Percentiles rank a stretch among this genome's conserved stretches.
These are phyloP conservation scores for Coemansia sp. DNA, from an alignment of 192 early-diverging fungal genomes.

Conservation along the genomic window DNA sequence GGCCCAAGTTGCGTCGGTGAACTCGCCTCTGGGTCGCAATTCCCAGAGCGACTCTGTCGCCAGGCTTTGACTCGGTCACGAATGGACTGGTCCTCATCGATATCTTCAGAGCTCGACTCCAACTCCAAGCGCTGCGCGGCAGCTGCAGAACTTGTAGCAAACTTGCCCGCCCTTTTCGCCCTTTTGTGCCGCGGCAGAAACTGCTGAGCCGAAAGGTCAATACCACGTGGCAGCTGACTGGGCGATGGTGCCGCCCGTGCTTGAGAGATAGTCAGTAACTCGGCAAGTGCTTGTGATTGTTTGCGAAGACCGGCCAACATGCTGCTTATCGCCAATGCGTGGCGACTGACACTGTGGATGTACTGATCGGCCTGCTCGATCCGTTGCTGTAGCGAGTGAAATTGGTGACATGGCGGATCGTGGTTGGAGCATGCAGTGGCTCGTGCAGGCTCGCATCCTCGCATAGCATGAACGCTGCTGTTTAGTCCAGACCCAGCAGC, in stretches of 20 bases:
- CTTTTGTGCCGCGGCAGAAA: not conserved
- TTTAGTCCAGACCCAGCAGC: not conserved
- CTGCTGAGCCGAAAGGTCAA: not conserved
- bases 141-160: not conserved
- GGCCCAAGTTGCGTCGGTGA: not conserved
- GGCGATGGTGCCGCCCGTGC: conserved; percentile 14
- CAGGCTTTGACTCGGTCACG: not conserved
- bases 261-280: conserved; percentile 29
- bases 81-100: not conserved
- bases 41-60: not conserved
- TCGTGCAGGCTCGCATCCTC: not conserved
- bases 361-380: conserved; percentile 35
- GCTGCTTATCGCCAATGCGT: conserved; percentile 21
- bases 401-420: conserved; percentile 13
- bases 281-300: conserved; percentile 27
- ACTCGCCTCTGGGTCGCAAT: not conserved
- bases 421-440: conserved; percentile 3
- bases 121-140: not conserved
- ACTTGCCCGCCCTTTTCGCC: not conserved
- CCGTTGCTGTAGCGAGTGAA: conserved; percentile 27
- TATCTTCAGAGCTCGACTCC: not conserved
- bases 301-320: conserved; percentile 32
- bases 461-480: not conserved
- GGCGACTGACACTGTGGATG: conserved; percentile 22
- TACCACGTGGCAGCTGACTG: too few species aligned